Evolutionary conservation across 2,329 filamentous ascomycete species (phyloP), one percentile per base, ranked within the genome.

Genomic region (Curvularia sp.): DNA sequence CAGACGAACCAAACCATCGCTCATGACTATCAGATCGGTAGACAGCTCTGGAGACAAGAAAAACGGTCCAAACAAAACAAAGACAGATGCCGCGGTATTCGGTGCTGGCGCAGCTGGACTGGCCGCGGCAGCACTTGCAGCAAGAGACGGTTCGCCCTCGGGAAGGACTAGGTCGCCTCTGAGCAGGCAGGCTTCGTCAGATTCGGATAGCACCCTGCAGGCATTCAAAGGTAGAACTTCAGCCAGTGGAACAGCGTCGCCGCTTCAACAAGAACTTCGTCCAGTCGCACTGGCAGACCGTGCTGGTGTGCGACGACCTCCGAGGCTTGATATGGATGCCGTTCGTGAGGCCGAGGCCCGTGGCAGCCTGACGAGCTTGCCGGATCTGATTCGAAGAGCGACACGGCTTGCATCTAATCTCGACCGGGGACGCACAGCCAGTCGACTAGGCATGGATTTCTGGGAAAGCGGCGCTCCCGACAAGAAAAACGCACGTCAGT

Each of bases 311-410:
- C 75, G 73, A 56, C 71, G 81, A 57, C 93, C 94, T 31, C 90
- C 92, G 3, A 86, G 86, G 35, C 80, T 97, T 4, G 88, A 97
- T 71, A 89, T 97, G 24, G 89, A 93, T 71, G 91, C 91, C 4
- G 90, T 96, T 3, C 86, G 88, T 64, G 88, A 89, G 51, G 91
- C 91, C 15, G 92, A 97, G 76, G 86, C 89, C 1, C 87, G 95
- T 70, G 93, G 92, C 4, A 97, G 93, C 74, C 82, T 97, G 63
- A 98, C 95, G 1, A 97, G 93, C 77, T 81, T 99, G 58, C 90
- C 93, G 0, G 95, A 98, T 74, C 81, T 99, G 60, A 98, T 99
- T 66, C 85, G 88, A 70, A 87, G 95, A 67, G 95, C 95, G 10
- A 98, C 94, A 0, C 88, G 87, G 64, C 81, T 98, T 38, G 94